Conservation (phyloP, 805 yeast genomes). For the Kurtzmaniella fragi region DNA sequence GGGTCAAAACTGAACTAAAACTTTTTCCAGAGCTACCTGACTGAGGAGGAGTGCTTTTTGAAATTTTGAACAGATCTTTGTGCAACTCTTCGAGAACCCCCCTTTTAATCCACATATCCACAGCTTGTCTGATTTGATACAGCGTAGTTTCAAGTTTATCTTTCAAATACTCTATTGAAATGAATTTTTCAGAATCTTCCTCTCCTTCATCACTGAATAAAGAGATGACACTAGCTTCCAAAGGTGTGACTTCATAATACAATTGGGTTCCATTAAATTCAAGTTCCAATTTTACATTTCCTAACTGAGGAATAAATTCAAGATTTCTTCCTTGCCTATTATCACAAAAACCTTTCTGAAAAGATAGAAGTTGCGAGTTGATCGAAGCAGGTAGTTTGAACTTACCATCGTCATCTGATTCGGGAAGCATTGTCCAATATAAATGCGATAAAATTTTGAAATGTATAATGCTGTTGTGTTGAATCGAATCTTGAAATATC, state of each 20-base stretch:
- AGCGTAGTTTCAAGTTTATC: constrained; percentile 13
- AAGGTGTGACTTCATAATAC: constrained; percentile 55
- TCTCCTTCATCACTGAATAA: constrained; percentile 38
- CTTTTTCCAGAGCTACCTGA: background rate
- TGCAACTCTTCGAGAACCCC: constrained; percentile 45
- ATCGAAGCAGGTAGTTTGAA: constrained; percentile 48
- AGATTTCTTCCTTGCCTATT: constrained; percentile 56
- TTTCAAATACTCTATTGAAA: constrained; percentile 14
- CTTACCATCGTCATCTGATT: constrained; percentile 23
- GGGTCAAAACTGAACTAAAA: background rate
- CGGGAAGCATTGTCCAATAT: constrained; percentile 70
- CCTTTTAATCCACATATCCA: constrained; percentile 60
- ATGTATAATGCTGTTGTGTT: constrained; percentile 21
- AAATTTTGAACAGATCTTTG: constrained; percentile 21
- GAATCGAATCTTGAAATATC: constrained; percentile 14
- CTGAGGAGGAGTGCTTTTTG: background rate
- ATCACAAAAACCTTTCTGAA: constrained; percentile 36
- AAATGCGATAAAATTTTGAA: constrained; percentile 67
- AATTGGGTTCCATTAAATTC: constrained; percentile 13
- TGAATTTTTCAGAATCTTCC: constrained; percentile 7
- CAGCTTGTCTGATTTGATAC: constrained; percentile 14
- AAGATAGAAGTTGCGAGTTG: constrained; percentile 36
- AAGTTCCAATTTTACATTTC: constrained; percentile 58
- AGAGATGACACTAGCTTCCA: constrained; percentile 59
- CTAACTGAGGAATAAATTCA: constrained; percentile 52